Conservation (phyloP, 192 early-diverging fungal species). For the Glomus cerebriforme region DNA sequence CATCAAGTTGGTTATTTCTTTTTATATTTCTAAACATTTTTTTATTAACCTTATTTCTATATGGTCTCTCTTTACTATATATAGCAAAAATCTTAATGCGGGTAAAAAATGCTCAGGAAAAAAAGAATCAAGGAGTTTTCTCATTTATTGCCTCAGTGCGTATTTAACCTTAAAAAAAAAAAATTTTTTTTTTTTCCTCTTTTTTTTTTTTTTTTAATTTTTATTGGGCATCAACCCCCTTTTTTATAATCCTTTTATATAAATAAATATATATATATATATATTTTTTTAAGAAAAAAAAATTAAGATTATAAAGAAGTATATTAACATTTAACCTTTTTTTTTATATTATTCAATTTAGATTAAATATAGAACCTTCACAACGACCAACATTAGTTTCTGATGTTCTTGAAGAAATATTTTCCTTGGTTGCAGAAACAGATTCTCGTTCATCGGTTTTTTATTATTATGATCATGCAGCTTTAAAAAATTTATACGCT, state of each 20-base stretch:
- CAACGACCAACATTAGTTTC: background rate
- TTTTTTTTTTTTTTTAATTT: background rate
- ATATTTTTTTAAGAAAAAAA: too few species aligned
- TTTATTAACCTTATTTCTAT: background rate
- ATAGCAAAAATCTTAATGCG: conserved; percentile 15
- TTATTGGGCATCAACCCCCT: background rate
- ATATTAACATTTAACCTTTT: background rate
- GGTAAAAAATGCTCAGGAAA: conserved; percentile 18
- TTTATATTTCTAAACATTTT: background rate
- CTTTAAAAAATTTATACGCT: conserved; percentile 21
- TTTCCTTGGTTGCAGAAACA: background rate
- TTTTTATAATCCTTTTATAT: too few species aligned
- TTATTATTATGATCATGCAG: background rate
- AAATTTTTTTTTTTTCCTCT: background rate
- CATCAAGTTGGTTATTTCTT: background rate
- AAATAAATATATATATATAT: too few species aligned
- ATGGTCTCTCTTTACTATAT: conserved; percentile 13
- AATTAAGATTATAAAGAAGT: background rate
- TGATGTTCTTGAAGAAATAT: background rate
- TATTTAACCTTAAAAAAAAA: background rate
- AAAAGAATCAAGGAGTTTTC: conserved; percentile 16
- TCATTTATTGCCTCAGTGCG: background rate
- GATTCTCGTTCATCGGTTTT: background rate
- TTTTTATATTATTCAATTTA: background rate
- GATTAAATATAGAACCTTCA: background rate